Evolutionary conservation across 495 filamentous ascomycete species (phyloP), one percentile per base, ranked within the genome.

Genomic region (Pyronema domesticum): DNA sequence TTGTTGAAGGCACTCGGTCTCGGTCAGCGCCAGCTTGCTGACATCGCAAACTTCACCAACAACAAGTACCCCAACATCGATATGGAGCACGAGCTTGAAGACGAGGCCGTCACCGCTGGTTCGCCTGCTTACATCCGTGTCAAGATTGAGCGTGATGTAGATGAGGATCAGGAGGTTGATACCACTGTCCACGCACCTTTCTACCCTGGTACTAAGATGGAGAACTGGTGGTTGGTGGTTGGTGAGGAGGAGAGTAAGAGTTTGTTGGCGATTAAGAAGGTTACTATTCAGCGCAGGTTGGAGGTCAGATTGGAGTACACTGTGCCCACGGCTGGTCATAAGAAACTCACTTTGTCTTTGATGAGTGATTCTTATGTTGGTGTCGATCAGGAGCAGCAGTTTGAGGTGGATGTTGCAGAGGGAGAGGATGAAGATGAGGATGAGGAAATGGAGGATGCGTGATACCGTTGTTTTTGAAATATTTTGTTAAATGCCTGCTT

Each of bases 281-380:
- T 99, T 49, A 94, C 87, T 0, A 81, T 99, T 56, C 85, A 79
- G 40, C 76, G 75, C 56, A 79, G 79, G 63, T 65, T 95, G 59
- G 83, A 88, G 59, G 72, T 85, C 48, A 80, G 77, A 65, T 71
- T 99, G 51, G 89, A 95, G 69, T 94, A 85, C 71, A 82, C 85
- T 6, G 82, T 95, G 55, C 88, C 86, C 23, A 81, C 80, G 37
- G 76, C 83, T 51, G 91, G 91, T 34, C 75, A 86, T 60, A 84
- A 95, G 69, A 80, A 93, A 53, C 69, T 99, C 65, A 94, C 86
- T 63, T 73, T 95, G 53, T 94, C 85, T 69, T 72, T 96, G 67
- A 94, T 99, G 86, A 86, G 91, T 67, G 91, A 99, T 69, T 94
- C 86, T 68, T 99, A 64, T 68, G 78, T 95, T 14, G 93, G 93